phyloP scores from a whole-genome alignment of 306 rosid species.

The Vigna unguiculata region DNA sequence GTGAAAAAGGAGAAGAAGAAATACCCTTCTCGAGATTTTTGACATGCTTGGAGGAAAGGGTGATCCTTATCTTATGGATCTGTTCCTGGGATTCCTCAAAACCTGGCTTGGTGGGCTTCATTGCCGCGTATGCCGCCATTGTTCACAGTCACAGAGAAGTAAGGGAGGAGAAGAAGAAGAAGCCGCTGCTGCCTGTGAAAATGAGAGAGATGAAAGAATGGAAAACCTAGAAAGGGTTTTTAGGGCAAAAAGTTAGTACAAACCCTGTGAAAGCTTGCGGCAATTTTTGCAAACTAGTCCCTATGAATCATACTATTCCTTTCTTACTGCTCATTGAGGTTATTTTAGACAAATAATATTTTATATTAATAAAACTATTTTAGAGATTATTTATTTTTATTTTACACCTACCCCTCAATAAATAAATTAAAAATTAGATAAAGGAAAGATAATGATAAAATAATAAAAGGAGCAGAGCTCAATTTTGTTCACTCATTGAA shows the following conservation, averaged over 20 bases:
- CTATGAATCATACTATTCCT: too few species aligned
- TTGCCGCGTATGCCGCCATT: slow-evolving; percentile 78
- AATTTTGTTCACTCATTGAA: too few species aligned
- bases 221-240: not conserved
- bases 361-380: too few species aligned
- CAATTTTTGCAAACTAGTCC: too few species aligned
- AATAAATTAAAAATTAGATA: too few species aligned
- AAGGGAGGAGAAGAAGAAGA: not conserved
- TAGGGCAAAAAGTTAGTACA: not conserved
- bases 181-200: not conserved
- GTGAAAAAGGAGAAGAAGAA: not conserved
- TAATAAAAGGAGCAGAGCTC: too few species aligned
- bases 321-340: too few species aligned
- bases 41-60: slow-evolving; percentile 84
- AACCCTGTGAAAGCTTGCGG: too few species aligned
- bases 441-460: too few species aligned
- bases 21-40: slow-evolving; percentile 85
- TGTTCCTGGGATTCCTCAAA: slow-evolving; percentile 72
- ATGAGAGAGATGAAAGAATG: not conserved
- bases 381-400: too few species aligned
- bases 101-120: slow-evolving; percentile 81
- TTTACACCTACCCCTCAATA: too few species aligned
- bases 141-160: not conserved
- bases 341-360: too few species aligned
- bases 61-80: slow-evolving; percentile 87